These are phyloP conservation scores for Alternaria brassicae DNA, from an alignment of 2,329 filamentous ascomycete species.

Conservation along the genomic window DNA sequence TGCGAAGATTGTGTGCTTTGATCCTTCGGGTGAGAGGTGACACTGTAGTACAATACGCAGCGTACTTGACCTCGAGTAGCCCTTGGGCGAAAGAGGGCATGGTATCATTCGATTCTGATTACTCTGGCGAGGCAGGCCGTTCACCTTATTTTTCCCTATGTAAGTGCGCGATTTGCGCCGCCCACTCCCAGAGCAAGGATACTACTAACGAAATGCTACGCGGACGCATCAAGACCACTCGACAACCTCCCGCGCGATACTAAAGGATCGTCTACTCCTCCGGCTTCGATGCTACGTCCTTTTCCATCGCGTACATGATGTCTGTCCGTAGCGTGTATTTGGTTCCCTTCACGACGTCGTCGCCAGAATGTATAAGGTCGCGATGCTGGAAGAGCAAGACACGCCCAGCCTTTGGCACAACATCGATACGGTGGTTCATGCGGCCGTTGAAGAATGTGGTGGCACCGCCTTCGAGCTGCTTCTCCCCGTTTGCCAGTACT, in stretches of 20 bases:
- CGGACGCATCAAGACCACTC: not conserved
- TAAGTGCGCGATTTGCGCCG: constrained; percentile 50
- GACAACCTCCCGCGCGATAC: not conserved
- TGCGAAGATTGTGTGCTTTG: constrained; percentile 90
- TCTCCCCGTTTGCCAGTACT: constrained; percentile 35
- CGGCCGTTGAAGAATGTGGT: constrained; percentile 58
- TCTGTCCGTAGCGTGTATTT: constrained; percentile 66
- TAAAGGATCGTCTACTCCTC: not conserved
- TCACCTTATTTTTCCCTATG: constrained; percentile 63
- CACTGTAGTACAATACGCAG: constrained; percentile 97
- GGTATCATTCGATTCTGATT: constrained; percentile 91
- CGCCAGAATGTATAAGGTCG: constrained; percentile 61
- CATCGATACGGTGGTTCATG: constrained; percentile 48
- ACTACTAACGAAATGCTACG: constrained; percentile 48
- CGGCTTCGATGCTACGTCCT: not conserved
- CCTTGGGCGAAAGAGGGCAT: constrained; percentile 49
- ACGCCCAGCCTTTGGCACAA: constrained; percentile 60
- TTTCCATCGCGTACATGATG: constrained; percentile 58
- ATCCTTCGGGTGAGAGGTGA: constrained; percentile 55
- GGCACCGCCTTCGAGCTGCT: constrained; percentile 59
- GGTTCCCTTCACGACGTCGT: constrained; percentile 60
- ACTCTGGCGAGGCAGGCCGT: constrained; percentile 82
- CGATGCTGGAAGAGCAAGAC: constrained; percentile 65
- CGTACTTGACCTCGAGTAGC: constrained; percentile 63
- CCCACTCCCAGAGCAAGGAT: constrained; percentile 40